Evolutionary conservation across 2,329 filamentous ascomycete genomes (phyloP), one percentile per base, ranked within the genome.

Genomic region (Rugonectria rugulosa): DNA sequence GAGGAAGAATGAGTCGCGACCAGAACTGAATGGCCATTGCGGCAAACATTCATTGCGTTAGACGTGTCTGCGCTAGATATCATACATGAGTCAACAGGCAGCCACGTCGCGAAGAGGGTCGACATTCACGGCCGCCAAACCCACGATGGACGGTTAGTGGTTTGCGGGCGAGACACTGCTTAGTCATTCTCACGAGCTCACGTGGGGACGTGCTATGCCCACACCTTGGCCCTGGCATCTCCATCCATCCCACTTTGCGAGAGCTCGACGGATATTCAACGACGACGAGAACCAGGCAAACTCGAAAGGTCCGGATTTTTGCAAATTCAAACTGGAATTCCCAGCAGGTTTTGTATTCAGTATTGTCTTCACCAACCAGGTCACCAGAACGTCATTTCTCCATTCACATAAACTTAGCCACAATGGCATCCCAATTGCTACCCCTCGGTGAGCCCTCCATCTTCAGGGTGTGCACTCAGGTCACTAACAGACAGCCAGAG

Each of bases 351-450:
- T 37, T 23, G 21, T 21, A 34, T 32, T 12, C 26, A 37, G 26
- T 4, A 24, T 21, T 24, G 10, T 23, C 14, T 40, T 8, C 15
- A 23, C 6, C 11, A 7, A 32, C 15, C 32, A 40, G 20, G 19
- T 31, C 24, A 12, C 21, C 46, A 11, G 38, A 53, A 9, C 40
- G 19, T 36, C 34, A 45, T 40, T 24, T 7, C 12, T 41, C 21
- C 31, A 55, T 38, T 45, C 50, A 40, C 59, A 56, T 40, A 57
- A 36, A 46, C 37, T 44, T 52, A 45, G 56, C 20, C 66, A 72
- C 62, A 53, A 90, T 91, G 88, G 83, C 89, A 38, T 89, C 89
- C 53, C 88, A 91, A 75, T 82, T 92, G 52, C 81, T 92, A 50
- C 89, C 88, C 50, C 78, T 91, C 66, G 88, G 88, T 90, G 74